A percentile compares a stretch with the other conserved stretches of the same genome.
Conservation (phyloP, 306 rosid genomes). For the Trifolium subterraneum region DNA sequence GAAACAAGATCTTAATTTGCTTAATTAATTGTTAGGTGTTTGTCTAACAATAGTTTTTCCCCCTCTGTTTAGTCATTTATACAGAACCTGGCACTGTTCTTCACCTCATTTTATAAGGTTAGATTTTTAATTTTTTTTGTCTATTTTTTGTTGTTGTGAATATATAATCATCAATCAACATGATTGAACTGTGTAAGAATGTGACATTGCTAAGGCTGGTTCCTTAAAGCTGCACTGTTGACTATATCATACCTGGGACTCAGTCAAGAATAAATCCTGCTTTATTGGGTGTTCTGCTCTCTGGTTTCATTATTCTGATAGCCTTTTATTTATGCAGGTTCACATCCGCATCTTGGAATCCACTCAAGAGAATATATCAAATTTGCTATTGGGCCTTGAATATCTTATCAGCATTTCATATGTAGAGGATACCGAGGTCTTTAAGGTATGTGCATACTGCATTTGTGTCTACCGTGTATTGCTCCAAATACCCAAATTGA, state of each 20-base stretch:
- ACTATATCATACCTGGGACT: constrained; percentile 5
- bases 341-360: constrained; percentile 85
- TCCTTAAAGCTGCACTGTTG: neutral
- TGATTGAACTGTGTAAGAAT: constrained; percentile 23
- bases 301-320: neutral
- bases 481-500: constrained; percentile 1
- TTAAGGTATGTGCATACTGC: constrained; percentile 64
- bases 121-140: constrained; percentile 15
- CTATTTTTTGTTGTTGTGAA: neutral
- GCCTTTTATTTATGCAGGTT: constrained; percentile 51
- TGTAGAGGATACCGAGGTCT: constrained; percentile 96
- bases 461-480: constrained; percentile 6
- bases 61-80: constrained; percentile 71
- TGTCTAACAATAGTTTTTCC: constrained; percentile 8
- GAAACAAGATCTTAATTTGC: neutral
- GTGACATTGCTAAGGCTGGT: constrained; percentile 6
- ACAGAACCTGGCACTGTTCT: constrained; percentile 92
- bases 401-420: constrained; percentile 92
- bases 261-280: constrained; percentile 13
- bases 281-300: constrained; percentile 14
- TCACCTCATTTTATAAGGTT: constrained; percentile 92
- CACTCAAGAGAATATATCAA: constrained; percentile 74
- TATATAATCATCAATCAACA: constrained; percentile 17
- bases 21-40: constrained; percentile 7
- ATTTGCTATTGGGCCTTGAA: constrained; percentile 88